Evolutionary conservation across 2,329 filamentous ascomycete species (phyloP), one percentile per base, ranked within the genome.

Genomic region (Thermochaetoides dissita): DNA sequence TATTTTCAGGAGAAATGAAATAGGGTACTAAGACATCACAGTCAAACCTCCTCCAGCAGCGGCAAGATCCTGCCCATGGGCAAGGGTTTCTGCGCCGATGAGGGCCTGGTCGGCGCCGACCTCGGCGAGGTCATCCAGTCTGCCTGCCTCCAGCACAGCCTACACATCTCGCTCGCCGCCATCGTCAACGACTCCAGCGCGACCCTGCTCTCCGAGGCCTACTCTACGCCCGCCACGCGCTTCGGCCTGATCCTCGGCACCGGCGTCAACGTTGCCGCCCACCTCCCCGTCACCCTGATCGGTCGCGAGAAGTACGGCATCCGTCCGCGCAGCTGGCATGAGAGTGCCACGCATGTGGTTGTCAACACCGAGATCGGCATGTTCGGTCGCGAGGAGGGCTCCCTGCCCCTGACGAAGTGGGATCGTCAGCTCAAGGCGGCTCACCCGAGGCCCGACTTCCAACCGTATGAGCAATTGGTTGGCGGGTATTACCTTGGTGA

Each of bases 151-250:
- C 60, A 60, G 34, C 62, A 61, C 38, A 66, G 67, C 30, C 65
- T 81, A 12, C 61, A 69, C 36, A 68, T 80, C 39, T 62, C 71
- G 49, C 63, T 81, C 10, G 64, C 66, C 12, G 72, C 74, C 38
- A 79, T 82, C 45, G 65, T 80, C 46, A 83, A 83, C 59, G 79
- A 83, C 56, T 76, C 76, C 10, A 72, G 74, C 29, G 76, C 79
- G n/a, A 75, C 76, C 11, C 63, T 83, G 12, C 62, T 83, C 10
- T 79, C 79, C 0, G 69, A 76, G 51, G 74, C 78, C 32, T 79
- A 81, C 53, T 61, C 66, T 11, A 67, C 74, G 51, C 60, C 68
- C 1, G 67, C 72, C 8, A 79, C 76, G 8, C 67, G 75, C 12
- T 76, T 81, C 52, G 72, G 72, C 32, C 66, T 82, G 35, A 81